These are phyloP conservation scores for Echria macrotheca DNA, from an alignment of 495 filamentous ascomycete genomes.

Conservation along the genomic window DNA sequence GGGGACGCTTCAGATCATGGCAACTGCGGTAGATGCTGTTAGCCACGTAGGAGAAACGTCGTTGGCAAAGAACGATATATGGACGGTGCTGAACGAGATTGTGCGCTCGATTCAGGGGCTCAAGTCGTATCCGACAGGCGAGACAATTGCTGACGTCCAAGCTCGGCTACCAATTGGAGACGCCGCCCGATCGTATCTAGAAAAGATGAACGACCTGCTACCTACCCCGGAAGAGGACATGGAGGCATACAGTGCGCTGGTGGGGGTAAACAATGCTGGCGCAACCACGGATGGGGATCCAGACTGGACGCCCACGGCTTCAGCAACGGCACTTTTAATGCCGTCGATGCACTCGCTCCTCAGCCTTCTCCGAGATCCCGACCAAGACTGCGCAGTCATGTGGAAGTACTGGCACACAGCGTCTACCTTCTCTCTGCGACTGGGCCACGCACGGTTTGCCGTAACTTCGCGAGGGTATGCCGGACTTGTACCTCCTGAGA, in stretches of 20 bases:
- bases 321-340: neutral
- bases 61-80: neutral
- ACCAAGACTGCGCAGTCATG: neutral
- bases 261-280: neutral
- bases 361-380: neutral
- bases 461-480: neutral
- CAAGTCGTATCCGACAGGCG: neutral
- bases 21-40: neutral
- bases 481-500: neutral
- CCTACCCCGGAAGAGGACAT: neutral
- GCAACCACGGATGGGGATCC: neutral
- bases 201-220: neutral
- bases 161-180: neutral
- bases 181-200: neutral
- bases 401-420: constrained; percentile 2
- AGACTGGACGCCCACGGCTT: neutral
- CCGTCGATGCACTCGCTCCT: neutral
- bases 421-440: neutral
- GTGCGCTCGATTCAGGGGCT: neutral
- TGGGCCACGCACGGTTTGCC: neutral
- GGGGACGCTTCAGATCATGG: neutral
- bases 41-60: neutral
- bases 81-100: neutral
- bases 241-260: neutral
- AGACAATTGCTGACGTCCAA: neutral